Evolutionary conservation across 2,329 filamentous ascomycete genomes (phyloP), one percentile per base, ranked within the genome.

Genomic region (Aspergillus terreus): DNA sequence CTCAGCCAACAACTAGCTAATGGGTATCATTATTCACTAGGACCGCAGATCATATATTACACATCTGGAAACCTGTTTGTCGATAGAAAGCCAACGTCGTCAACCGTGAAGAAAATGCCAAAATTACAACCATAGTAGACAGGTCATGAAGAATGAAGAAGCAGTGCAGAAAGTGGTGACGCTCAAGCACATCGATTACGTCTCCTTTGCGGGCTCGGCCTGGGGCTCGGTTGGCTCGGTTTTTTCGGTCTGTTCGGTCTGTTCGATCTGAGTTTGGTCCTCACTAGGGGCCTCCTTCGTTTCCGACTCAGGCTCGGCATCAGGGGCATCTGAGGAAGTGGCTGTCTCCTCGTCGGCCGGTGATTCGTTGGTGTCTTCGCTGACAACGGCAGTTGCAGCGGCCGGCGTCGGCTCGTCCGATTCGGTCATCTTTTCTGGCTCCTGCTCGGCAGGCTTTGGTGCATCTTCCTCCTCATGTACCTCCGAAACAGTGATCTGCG

Each of bases 21-120:
- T 44, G 58, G 58, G 58, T 61, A 61, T 61, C 59, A 61, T 60
- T 59, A 56, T 51, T 51, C 50, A 38, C 43, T 52, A 33, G 23
- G 9, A 44, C 44, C 50, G 47, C 41, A 48, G 46, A 27, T 53
- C 54, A 50, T 61, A 58, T 53, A 57, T 58, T 61, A 61, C 58
- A 61, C 54, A 54, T 55, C 54, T 52, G 35, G 40, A 17, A 30
- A 30, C 10, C 27, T n/a, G n/a, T 14, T 38, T 17, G 38, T 44
- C 32, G 42, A 35, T 47, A 23, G 35, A 23, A 44, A 25, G 36
- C 27, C 15, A 50, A 44, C 17, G 44, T 47, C 44, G 30, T 51
- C 33, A 44, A 46, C 35, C 27, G 27, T 30, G 11, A 30, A 30
- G 27, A 56, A 17, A 38, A 38, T 38, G 35, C 12, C 35, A 38